These are phyloP conservation scores for Rhizopogon vulgaris DNA, from an alignment of 768 basidiomycete genomes.

Conservation along the genomic window DNA sequence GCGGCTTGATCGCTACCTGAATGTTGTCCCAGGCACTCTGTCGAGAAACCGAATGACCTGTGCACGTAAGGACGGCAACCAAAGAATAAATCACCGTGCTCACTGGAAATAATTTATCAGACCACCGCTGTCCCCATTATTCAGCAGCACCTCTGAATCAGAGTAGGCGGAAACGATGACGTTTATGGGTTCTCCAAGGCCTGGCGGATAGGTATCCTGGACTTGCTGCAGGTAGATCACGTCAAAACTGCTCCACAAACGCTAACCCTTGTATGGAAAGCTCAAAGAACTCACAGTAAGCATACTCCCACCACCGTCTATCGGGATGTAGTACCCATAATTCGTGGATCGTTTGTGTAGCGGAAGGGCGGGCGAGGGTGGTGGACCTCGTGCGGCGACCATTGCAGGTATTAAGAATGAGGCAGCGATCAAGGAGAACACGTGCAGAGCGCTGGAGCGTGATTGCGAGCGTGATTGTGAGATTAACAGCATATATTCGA, in stretches of 20 bases:
- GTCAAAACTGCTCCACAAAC: background rate
- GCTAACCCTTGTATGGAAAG: background rate
- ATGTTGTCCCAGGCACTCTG: conserved; percentile 84
- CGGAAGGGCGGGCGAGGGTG: conserved; percentile 3
- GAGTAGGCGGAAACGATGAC: conserved; percentile 74
- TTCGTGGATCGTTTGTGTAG: conserved; percentile 17
- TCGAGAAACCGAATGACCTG: conserved; percentile 66
- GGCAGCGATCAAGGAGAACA: conserved; percentile 6
- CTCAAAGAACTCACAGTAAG: conserved; percentile 51
- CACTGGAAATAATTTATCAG: conserved; percentile 79
- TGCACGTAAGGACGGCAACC: background rate
- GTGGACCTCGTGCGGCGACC: conserved; percentile 5
- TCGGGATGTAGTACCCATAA: conserved; percentile 56
- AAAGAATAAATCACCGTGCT: conserved; percentile 17
- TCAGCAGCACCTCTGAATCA: conserved; percentile 59
- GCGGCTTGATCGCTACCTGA: conserved; percentile 61
- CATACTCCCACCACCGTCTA: conserved; percentile 54
- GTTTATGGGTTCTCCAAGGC: conserved; percentile 85
- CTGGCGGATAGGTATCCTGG: conserved; percentile 54
- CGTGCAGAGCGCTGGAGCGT: background rate
- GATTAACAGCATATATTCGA: background rate
- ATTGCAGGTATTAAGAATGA: conserved; percentile 7
- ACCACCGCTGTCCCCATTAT: conserved; percentile 58
- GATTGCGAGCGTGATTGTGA: background rate
- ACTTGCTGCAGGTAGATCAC: conserved; percentile 35